phyloP scores from a whole-genome alignment of 1,284 basidiomycete species.

The Meripilus lineatus region DNA sequence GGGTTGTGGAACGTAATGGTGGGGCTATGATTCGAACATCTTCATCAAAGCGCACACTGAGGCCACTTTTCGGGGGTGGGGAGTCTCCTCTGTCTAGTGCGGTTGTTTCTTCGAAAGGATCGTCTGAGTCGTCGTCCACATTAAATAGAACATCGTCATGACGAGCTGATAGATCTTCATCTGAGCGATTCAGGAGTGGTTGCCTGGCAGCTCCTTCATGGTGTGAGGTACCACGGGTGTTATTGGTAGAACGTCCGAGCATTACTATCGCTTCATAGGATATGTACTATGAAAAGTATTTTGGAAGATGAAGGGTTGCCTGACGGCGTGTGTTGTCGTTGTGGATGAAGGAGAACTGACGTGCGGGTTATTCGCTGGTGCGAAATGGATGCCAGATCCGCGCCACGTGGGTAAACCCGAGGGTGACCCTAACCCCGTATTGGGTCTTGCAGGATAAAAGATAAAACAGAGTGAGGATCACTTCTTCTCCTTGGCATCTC shows the following conservation, averaged over 20 bases:
- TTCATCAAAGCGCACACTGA: slow-evolving; percentile 57
- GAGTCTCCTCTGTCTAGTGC: slow-evolving; percentile 16
- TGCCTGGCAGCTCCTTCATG: slow-evolving; percentile 45
- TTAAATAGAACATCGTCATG: slow-evolving; percentile 27
- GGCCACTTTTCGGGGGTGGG: slow-evolving; percentile 11
- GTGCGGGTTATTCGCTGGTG: too few species aligned
- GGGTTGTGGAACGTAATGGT: slow-evolving; percentile 59
- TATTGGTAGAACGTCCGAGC: slow-evolving; percentile 31
- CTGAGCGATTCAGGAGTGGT: slow-evolving; percentile 46
- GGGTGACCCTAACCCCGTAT: too few species aligned
- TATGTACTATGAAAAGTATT: too few species aligned
- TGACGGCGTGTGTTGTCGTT: not conserved
- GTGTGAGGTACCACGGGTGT: slow-evolving; percentile 18
- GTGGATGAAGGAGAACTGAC: not conserved
- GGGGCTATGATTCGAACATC: slow-evolving; percentile 64
- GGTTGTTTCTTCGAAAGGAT: slow-evolving; percentile 26
- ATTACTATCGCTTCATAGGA: slow-evolving; percentile 10
- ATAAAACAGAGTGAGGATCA: too few species aligned
- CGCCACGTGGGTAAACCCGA: too few species aligned
- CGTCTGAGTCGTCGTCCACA: slow-evolving; percentile 25
- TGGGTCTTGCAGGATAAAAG: too few species aligned
- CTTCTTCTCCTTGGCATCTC: too few species aligned
- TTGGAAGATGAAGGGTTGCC: too few species aligned
- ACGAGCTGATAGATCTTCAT: slow-evolving; percentile 30
- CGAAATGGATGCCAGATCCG: too few species aligned